Base-by-base conservation (phyloP, 257 asterid species). In the Scutellaria galericulata region DNA sequence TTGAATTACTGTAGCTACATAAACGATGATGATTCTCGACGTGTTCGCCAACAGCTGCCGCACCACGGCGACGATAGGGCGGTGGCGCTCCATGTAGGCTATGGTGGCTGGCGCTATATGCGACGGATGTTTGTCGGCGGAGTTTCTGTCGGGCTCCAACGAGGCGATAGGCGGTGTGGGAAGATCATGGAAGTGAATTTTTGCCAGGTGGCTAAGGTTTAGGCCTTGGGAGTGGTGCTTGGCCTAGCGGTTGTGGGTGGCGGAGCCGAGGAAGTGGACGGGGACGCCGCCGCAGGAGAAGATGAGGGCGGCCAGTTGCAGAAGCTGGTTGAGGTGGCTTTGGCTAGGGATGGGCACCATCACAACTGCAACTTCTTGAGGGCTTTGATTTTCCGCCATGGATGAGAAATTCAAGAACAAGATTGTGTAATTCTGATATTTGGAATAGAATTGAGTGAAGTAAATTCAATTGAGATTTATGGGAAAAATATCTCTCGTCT, bases 291-390 rank as follows among this genome's bases (percentile, higher is more conserved):
- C 39, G 67, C 2, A 14, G 79, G 79, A 47, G 20, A 82, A 48
- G 41, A 80, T 18, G 57, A 71, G 74, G 74, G 51, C 24, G 76
- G 74, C 54, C 56, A 80, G 74, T 48, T 80, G 84, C 41, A 80
- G 81, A 18, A 80, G 71, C 74, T 80, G 84, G 75, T 80, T 80
- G 53, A 80, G 84, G 77, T 80, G 81, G 81, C 84, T 73, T 31
- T 77, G 82, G 12, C 71, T 41, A 2, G 79, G 82, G 9, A 77
- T 42, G 0, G 84, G 79, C 24, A 80, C 82, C 39, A 76, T 63
- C 5, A 80, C 57, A 0, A 80, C 76, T 0, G 71, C 59, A 9
- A 80, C 60, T 12, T 35, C 5, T 1, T 52, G 27, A 70, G 3
- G 64, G n/a, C 31, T 53, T 52, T 7, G 48, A 40, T 62, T 41